Conservation (phyloP, 441 rosid genomes). For the Arabidopsis hybrid region DNA sequence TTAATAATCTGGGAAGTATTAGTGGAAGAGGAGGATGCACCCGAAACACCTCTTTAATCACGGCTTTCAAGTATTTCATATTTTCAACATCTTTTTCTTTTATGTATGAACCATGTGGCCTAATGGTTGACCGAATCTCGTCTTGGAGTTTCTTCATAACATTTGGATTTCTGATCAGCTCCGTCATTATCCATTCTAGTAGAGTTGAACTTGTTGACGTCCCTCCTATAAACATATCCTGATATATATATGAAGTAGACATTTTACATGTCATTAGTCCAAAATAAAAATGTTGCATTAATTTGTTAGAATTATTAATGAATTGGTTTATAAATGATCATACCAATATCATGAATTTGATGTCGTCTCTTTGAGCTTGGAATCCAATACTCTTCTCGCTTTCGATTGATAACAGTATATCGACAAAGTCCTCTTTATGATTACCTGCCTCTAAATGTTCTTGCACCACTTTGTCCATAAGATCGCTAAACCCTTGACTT, state of each 20-base stretch:
- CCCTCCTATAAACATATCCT: constrained; percentile 34
- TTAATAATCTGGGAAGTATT: constrained; percentile 17
- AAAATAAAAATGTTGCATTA: too few species aligned
- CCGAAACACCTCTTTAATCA: constrained; percentile 32
- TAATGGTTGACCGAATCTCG: constrained; percentile 4
- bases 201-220: constrained; percentile 24
- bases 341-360: constrained; percentile 25
- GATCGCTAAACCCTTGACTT: background rate
- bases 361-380: constrained; percentile 12
- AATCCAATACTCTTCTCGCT: constrained; percentile 8
- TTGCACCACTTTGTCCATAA: constrained; percentile 34
- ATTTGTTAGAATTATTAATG: background rate
- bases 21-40: constrained; percentile 33
- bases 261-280: background rate
- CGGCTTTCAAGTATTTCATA: constrained; percentile 30
- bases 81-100: constrained; percentile 19
- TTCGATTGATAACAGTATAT: constrained; percentile 25
- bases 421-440: constrained; percentile 6
- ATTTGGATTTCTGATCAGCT: constrained; percentile 26
- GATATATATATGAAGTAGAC: background rate
- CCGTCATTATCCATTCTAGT: constrained; percentile 37
- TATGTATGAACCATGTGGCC: background rate
- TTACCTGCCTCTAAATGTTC: constrained; percentile 11
- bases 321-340: background rate
- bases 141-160: constrained; percentile 32